Evolutionary conservation across 129 eudicot genomes (phyloP).

Genomic region (Saposhnikovia divaricata): DNA sequence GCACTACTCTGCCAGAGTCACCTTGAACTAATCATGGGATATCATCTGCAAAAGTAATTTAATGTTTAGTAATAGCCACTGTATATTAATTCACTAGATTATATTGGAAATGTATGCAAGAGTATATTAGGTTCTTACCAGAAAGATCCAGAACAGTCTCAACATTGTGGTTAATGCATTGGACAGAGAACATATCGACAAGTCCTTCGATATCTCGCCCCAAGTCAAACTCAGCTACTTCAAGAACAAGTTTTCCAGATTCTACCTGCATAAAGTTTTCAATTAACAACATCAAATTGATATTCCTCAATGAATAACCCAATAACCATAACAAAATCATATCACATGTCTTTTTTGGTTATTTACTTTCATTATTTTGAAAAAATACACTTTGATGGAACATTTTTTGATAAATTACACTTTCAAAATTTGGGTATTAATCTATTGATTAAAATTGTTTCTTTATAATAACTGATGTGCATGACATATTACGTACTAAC

Average conservation of each 20-base stretch:
- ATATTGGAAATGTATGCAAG: not conserved
- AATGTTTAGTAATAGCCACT: not conserved
- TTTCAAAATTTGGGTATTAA: not conserved
- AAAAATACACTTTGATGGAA: too few relatives aligned
- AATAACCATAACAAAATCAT: not conserved
- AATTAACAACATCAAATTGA: not conserved
- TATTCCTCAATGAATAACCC: not conserved
- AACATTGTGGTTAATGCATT: constrained; percentile 81
- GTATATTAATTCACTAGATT: not conserved
- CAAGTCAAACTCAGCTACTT: constrained; percentile 75
- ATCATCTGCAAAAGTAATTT: constrained; percentile 41
- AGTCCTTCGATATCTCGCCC: constrained; percentile 98
- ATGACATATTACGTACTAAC: too few relatives aligned
- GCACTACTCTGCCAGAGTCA: constrained; percentile 91
- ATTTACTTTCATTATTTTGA: too few relatives aligned
- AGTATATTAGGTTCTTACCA: constrained; percentile 29
- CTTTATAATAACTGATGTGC: not conserved
- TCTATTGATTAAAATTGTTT: too few relatives aligned
- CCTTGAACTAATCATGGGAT: constrained; percentile 75
- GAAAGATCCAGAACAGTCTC: constrained; percentile 88
- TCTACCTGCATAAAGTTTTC: constrained; percentile 51
- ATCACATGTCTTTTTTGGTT: not conserved
- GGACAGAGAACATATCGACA: constrained; percentile 92
- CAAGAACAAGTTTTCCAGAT: constrained; percentile 85
- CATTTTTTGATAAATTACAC: not conserved